These are phyloP conservation scores for Coriaria nepalensis DNA, from an alignment of 306 rosid species.

Conservation along the genomic window DNA sequence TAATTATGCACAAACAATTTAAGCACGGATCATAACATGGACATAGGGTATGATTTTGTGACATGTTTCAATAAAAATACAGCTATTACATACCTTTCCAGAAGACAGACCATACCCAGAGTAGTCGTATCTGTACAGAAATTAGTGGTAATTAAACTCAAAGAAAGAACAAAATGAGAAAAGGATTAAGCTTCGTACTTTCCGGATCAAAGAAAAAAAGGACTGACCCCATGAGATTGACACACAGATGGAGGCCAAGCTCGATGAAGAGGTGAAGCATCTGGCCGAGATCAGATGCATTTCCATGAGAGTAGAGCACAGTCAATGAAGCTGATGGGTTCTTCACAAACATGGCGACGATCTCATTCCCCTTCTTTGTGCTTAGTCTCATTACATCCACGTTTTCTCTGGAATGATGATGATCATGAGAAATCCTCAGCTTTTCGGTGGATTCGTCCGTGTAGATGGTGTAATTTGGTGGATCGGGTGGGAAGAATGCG, in stretches of 20 bases:
- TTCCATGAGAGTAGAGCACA: slow-evolving; percentile 57
- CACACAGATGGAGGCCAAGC: slow-evolving; percentile 53
- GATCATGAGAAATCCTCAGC: slow-evolving; percentile 37
- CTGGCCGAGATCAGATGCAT: slow-evolving; percentile 71
- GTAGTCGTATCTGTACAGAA: slow-evolving; percentile 48
- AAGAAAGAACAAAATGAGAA: not conserved
- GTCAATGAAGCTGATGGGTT: slow-evolving; percentile 48
- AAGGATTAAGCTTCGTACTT: too few species aligned
- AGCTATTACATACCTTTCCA: slow-evolving; percentile 37
- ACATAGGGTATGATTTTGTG: not conserved
- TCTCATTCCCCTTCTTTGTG: slow-evolving; percentile 50
- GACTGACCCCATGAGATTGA: slow-evolving; percentile 59
- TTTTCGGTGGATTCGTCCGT: slow-evolving; percentile 28
- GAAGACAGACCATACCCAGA: slow-evolving; percentile 76
- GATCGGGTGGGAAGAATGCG: slow-evolving; percentile 55
- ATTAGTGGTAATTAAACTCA: not conserved
- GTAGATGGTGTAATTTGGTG: slow-evolving; percentile 27
- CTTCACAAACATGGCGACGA: slow-evolving; percentile 44
- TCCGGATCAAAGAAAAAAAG: not conserved
- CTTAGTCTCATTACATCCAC: slow-evolving; percentile 41
- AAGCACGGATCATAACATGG: not conserved
- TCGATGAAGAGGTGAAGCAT: slow-evolving; percentile 42
- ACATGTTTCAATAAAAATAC: not conserved
- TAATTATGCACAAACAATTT: not conserved
- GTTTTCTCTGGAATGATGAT: slow-evolving; percentile 39